These are phyloP conservation scores for Xylariaceae sp. DNA, from an alignment of 2,329 filamentous ascomycete genomes.

Conservation along the genomic window DNA sequence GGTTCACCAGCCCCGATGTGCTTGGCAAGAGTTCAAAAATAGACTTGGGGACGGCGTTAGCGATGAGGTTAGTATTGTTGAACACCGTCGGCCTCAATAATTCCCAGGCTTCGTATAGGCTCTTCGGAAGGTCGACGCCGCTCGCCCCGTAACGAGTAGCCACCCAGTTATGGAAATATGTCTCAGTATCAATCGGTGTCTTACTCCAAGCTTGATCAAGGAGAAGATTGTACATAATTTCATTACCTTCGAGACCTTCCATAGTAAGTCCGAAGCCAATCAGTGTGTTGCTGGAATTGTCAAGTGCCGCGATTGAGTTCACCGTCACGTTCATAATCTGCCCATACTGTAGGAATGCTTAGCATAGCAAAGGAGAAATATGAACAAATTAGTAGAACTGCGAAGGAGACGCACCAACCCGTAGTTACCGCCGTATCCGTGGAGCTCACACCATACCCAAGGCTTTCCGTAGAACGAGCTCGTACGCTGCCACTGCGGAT, in stretches of 20 bases:
- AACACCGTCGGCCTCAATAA: slow-evolving; percentile 25
- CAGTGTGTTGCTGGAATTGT: slow-evolving; percentile 12
- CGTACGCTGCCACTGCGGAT: slow-evolving; percentile 30
- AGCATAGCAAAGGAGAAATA: slow-evolving; percentile 5
- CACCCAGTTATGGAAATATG: slow-evolving; percentile 28
- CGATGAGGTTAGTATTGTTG: slow-evolving; percentile 29
- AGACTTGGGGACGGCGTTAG: slow-evolving; percentile 27
- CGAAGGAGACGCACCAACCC: slow-evolving; percentile 18
- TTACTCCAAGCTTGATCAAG: slow-evolving; percentile 29
- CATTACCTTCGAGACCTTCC: slow-evolving; percentile 30
- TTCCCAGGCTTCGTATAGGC: slow-evolving; percentile 27
- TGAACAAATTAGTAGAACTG: no score
- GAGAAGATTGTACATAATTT: slow-evolving; percentile 31
- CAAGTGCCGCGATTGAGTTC: slow-evolving; percentile 26
- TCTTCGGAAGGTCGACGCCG: slow-evolving; percentile 6
- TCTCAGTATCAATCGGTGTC: slow-evolving; percentile 26
- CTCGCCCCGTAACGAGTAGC: slow-evolving; percentile 22
- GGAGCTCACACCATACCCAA: slow-evolving; percentile 30
- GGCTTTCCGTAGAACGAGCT: slow-evolving; percentile 28
- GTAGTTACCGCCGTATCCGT: slow-evolving; percentile 30
- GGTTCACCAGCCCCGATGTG: slow-evolving; percentile 21
- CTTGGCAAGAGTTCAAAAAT: slow-evolving; percentile 27
- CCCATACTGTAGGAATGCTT: slow-evolving; percentile 21
- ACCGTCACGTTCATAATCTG: slow-evolving; percentile 29
- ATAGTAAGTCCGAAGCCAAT: slow-evolving; percentile 27